phyloP scores from a whole-genome alignment of 2,329 filamentous ascomycete genomes.

The Paecilomyces niveus region DNA sequence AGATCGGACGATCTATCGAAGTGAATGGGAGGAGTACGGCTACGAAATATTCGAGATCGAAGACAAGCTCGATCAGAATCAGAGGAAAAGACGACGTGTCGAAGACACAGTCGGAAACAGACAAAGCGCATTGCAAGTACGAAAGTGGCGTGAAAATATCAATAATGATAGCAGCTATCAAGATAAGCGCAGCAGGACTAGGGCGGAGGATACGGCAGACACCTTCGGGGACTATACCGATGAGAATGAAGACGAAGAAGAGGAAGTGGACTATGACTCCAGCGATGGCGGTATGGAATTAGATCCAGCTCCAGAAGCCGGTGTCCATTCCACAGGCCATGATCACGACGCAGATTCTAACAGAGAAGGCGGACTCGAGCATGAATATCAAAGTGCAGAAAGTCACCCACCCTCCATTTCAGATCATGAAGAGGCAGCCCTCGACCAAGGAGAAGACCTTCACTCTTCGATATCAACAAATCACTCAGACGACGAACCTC shows the following conservation, averaged over 20 bases:
- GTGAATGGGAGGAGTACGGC: conserved; percentile 45
- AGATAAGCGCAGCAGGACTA: neutral
- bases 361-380: neutral
- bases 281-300: neutral
- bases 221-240: neutral
- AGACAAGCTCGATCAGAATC: conserved; percentile 22
- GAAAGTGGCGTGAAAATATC: neutral
- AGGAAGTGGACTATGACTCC: neutral
- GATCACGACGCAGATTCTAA: neutral
- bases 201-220: neutral
- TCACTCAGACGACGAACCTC: neutral
- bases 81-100: conserved; percentile 23
- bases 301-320: neutral
- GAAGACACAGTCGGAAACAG: neutral
- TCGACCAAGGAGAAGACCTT: neutral
- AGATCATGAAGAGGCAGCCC: neutral
- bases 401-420: neutral
- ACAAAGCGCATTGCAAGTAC: neutral
- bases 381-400: neutral
- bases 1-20: conserved; percentile 36
- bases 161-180: neutral
- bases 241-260: neutral
- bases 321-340: neutral
- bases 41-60: conserved; percentile 19
- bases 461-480: neutral